Conservation (phyloP, 305 asterid species). For the Solanum hybrid region DNA sequence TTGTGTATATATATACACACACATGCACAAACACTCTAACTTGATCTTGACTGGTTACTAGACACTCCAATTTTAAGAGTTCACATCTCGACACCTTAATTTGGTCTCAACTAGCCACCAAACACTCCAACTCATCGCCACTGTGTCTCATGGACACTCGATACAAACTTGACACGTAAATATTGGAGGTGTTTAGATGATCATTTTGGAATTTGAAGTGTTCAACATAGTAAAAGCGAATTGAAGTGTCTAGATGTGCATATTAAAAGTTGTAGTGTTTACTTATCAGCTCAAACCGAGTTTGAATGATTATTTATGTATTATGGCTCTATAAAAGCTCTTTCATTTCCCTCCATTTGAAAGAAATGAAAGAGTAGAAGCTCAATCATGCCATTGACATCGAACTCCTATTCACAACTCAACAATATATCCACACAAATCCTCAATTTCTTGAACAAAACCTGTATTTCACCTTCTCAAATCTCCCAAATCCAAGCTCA, state of each 20-base stretch:
- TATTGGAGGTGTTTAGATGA: not conserved
- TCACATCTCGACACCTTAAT: not conserved
- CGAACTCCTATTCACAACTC: not conserved
- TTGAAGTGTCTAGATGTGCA: not conserved
- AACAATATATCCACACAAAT: slow-evolving; percentile 12
- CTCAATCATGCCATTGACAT: not conserved
- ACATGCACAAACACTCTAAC: not conserved
- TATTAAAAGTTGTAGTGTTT: not conserved
- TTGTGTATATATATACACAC: not conserved
- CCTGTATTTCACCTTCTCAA: slow-evolving; percentile 26
- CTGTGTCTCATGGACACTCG: not conserved
- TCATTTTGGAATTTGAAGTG: not conserved
- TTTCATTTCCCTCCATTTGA: not conserved
- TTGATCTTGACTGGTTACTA: not conserved
- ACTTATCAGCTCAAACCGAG: not conserved
- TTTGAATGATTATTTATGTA: too few species aligned
- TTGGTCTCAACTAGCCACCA: not conserved
- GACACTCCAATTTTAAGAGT: not conserved
- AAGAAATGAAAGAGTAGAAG: not conserved
- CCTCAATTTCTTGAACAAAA: slow-evolving; percentile 15
- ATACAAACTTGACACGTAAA: not conserved
- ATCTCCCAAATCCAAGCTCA: slow-evolving; percentile 54
- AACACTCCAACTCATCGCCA: not conserved
- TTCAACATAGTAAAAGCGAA: not conserved
- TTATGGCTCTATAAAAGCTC: not conserved